Base-by-base conservation (phyloP, 345 rosid species). In the Lagerstroemia speciosa region DNA sequence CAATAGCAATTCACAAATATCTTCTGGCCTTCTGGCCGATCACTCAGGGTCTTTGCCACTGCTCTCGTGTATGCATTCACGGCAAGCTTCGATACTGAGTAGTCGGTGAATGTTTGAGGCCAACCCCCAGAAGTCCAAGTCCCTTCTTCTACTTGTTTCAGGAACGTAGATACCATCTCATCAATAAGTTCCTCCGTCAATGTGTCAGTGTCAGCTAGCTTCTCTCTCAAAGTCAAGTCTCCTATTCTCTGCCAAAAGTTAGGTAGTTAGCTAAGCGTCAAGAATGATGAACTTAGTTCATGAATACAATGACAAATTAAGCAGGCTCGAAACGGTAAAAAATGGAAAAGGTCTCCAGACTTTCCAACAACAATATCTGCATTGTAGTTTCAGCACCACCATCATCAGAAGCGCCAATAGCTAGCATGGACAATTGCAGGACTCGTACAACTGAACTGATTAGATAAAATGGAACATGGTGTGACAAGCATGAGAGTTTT, bases 111-210 rank as follows among this genome's bases (percentile, higher is more conserved):
- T 2, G 72, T 70, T 73, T 87, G 84, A 67, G 99, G 99, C 99
- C 99, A 94, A 19, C 96, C 97, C 43, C 93, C 95, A 19, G 91
- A 83, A 34, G 75, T 66, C 97, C 97, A 93, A 3, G 83, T 82
- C 34, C 86, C 88, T 30, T 84, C 88, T 57, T 91, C 93, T 34
- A 87, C 96, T 80, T 91, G 95, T 68, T 85, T 74, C 20, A 91
- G 74, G 81, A 94, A 94, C 70, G 77, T 86, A 0, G 84, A 78
- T 5, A 87, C 65, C 16, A 81, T 86, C 43, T 75, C 62, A 63
- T 94, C 97, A 10, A 94, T 76, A 20, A 78, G 63, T 66, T 91
- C 93, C 72, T 91, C 96, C 11, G 95, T 78, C 10, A 91, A 76
- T 8, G 81, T 71, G 43, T 89, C 96, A 61, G 82, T 48, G 46